Conservation (phyloP, 176 grass and related monocot species). For the Oryza australiensis region DNA sequence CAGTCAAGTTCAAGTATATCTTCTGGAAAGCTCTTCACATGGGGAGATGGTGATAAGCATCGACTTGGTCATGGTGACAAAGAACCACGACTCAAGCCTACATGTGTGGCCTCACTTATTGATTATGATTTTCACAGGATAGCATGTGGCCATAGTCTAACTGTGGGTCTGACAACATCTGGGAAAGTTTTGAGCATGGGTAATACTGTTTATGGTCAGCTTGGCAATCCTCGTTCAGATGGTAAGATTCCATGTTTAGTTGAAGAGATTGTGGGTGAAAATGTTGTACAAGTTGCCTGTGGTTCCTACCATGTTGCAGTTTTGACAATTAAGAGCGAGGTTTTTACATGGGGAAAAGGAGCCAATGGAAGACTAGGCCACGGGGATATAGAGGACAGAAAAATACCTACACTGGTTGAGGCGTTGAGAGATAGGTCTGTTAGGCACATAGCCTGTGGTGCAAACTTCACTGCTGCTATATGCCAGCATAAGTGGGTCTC, state of each 20-base stretch:
- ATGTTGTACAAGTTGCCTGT: conserved; percentile 76
- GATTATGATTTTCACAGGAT: conserved; percentile 85
- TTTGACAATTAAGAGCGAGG: conserved; percentile 76
- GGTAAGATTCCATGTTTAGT: conserved; percentile 86
- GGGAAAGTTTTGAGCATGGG: conserved; percentile 92
- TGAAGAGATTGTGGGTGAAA: conserved; percentile 69
- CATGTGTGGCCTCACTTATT: conserved; percentile 91
- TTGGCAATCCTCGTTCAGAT: conserved; percentile 87
- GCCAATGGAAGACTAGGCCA: conserved; percentile 94
- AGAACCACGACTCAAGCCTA: conserved; percentile 85
- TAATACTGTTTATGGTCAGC: conserved; percentile 91
- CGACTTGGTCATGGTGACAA: conserved; percentile 97
- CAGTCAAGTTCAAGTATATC: conserved; percentile 69
- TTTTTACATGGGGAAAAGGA: conserved; percentile 99
- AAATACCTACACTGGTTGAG: conserved; percentile 85
- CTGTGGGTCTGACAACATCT: conserved; percentile 81
- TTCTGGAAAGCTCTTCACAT: conserved; percentile 93
- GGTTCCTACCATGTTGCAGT: conserved; percentile 98
- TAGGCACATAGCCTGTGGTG: conserved; percentile 83
- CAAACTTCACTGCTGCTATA: conserved; percentile 89
- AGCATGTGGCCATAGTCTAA: conserved; percentile 91
- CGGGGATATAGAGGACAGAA: conserved; percentile 86
- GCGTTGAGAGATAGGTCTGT: conserved; percentile 80
- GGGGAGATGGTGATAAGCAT: conserved; percentile 98
- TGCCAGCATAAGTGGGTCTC: conserved; percentile 87